These are phyloP conservation scores for Fermentozyma sake DNA, from an alignment of 1,139 yeast genomes.

Conservation along the genomic window DNA sequence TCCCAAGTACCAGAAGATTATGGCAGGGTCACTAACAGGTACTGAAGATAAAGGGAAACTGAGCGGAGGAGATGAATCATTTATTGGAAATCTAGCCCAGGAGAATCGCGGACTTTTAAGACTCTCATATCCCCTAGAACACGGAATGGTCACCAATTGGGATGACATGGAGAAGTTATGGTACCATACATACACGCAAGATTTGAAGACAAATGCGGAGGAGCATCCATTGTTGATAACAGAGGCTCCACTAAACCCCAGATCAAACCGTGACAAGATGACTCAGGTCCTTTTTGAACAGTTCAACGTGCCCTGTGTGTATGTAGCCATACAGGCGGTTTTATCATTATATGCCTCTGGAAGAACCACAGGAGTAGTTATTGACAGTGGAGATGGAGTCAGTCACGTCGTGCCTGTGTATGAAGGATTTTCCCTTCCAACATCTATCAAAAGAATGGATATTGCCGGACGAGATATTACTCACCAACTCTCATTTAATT, in stretches of 20 bases:
- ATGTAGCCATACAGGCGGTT: conserved; percentile 79
- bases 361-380: conserved; percentile 82
- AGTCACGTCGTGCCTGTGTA: conserved; percentile 84
- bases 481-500: conserved; percentile 60
- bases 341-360: conserved; percentile 85
- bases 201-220: conserved; percentile 48
- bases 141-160: conserved; percentile 85
- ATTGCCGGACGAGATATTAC: conserved; percentile 88
- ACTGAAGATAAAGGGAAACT: conserved; percentile 1
- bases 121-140: conserved; percentile 68
- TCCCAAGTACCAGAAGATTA: conserved; percentile 77
- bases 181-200: conserved; percentile 59
- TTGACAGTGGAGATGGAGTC: conserved; percentile 92
- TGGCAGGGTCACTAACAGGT: conserved; percentile 73
- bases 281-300: conserved; percentile 80
- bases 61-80: conserved; percentile 34
- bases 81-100: conserved; percentile 74
- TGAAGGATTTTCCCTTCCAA: conserved; percentile 78
- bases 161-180: conserved; percentile 77
- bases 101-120: conserved; percentile 68
- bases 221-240: conserved; percentile 68
- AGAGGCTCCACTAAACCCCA: conserved; percentile 85
- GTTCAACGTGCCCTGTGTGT: conserved; percentile 84
- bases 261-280: conserved; percentile 62
- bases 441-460: conserved; percentile 71